A percentile compares a stretch with the other conserved stretches of the same genome.
Conservation (phyloP, 768 basidiomycete species). For the Leccinum truebloodii region DNA sequence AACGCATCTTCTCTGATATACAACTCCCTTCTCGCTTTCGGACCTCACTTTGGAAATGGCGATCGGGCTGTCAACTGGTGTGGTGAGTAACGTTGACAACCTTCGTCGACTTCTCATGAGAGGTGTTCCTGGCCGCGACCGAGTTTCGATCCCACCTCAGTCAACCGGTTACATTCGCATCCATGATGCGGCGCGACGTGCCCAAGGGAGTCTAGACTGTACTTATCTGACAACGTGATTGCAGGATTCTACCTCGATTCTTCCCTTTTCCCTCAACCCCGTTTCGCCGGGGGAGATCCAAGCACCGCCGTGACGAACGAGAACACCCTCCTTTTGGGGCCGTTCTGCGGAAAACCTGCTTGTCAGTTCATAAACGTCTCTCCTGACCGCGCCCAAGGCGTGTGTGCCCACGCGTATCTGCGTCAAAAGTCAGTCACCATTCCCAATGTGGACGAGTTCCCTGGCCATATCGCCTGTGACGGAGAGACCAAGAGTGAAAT, state of each 20-base stretch:
- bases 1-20: slow-evolving; percentile 84
- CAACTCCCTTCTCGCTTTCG: slow-evolving; percentile 71
- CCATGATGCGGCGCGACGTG: background rate
- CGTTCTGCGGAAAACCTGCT: slow-evolving; percentile 90
- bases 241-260: slow-evolving; percentile 86
- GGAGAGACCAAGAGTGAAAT: slow-evolving; percentile 89
- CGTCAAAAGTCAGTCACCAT: slow-evolving; percentile 63
- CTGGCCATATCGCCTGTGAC: slow-evolving; percentile 95
- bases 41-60: slow-evolving; percentile 57
- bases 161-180: background rate
- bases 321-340: slow-evolving; percentile 61
- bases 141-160: background rate
- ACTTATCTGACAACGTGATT: slow-evolving; percentile 22
- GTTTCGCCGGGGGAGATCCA: slow-evolving; percentile 18
- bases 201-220: background rate
- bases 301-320: slow-evolving; percentile 9
- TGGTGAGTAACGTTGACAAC: slow-evolving; percentile 56
- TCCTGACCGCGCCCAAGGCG: slow-evolving; percentile 61
- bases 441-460: slow-evolving; percentile 73
- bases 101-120: background rate
- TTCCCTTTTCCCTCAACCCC: slow-evolving; percentile 57
- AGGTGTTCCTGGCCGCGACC: slow-evolving; percentile 1
- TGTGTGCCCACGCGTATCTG: slow-evolving; percentile 81
- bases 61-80: slow-evolving; percentile 87
- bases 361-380: slow-evolving; percentile 77